Evolutionary conservation across 345 rosid species (phyloP).

Genomic region (Lumnitzera littorea): DNA sequence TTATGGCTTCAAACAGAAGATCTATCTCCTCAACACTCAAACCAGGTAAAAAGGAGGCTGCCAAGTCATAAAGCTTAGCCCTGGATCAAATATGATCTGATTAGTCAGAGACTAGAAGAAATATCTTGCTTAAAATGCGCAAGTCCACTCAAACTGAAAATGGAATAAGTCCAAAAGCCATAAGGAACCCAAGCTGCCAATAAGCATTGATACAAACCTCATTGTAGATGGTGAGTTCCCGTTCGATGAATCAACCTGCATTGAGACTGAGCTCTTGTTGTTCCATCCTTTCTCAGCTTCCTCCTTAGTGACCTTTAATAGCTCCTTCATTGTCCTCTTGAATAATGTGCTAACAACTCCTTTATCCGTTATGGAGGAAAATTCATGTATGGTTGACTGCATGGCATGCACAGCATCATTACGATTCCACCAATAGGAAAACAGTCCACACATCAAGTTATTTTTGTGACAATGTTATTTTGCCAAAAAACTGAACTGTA

Average conservation of each 20-base stretch:
- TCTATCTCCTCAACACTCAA: constrained; percentile 46
- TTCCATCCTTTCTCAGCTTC: constrained; percentile 40
- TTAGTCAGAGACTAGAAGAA: constrained; percentile 2
- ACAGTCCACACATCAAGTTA: neutral
- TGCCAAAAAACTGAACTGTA: too few relatives aligned
- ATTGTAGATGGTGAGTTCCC: constrained; percentile 30
- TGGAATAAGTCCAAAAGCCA: neutral
- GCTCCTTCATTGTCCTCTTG: constrained; percentile 57
- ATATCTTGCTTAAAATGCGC: neutral
- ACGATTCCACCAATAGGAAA: neutral
- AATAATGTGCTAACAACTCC: constrained; percentile 42
- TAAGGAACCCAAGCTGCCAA: neutral
- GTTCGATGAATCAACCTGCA: constrained; percentile 45
- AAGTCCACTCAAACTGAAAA: neutral
- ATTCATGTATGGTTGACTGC: constrained; percentile 70
- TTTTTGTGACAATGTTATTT: too few relatives aligned
- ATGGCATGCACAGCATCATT: constrained; percentile 4
- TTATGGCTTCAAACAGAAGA: constrained; percentile 50
- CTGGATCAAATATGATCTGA: constrained; percentile 36
- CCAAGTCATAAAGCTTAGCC: constrained; percentile 70
- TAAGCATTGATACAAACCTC: constrained; percentile 34
- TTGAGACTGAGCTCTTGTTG: constrained; percentile 30
- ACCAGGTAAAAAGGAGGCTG: constrained; percentile 77
- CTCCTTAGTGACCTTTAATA: constrained; percentile 48
- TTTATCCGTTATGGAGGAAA: constrained; percentile 77